A percentile compares a stretch with the other conserved stretches of the same genome.
phyloP scores from a whole-genome alignment of 169 alveolate species.

The Fabrea salina region DNA sequence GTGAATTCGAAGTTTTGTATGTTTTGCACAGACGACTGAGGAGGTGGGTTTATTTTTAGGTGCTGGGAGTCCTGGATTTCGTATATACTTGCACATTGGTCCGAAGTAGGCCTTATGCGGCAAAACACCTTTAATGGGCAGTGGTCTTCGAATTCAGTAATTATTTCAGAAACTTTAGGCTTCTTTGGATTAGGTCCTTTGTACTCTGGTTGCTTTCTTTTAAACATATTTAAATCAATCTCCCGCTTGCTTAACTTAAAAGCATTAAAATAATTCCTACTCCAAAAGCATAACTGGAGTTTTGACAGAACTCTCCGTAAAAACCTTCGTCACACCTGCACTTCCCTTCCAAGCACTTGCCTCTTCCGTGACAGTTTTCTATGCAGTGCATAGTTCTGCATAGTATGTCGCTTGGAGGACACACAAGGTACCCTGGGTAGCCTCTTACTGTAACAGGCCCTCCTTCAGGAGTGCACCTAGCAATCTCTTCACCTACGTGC shows the following conservation, averaged over 20 bases:
- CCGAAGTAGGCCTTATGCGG: not conserved
- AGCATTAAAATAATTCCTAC: too few species aligned
- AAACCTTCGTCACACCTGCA: slow-evolving; percentile 22
- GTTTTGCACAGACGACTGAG: not conserved
- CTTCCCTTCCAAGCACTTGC: not conserved
- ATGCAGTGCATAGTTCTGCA: slow-evolving; percentile 20
- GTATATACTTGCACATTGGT: not conserved
- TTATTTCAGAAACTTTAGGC: not conserved
- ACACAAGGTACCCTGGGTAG: not conserved
- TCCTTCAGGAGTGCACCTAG: slow-evolving; percentile 22
- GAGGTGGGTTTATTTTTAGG: not conserved
- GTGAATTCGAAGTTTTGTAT: not conserved
- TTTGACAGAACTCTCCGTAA: slow-evolving; percentile 8
- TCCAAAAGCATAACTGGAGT: too few species aligned
- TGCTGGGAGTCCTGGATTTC: not conserved
- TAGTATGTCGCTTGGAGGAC: slow-evolving; percentile 28
- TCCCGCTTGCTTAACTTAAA: too few species aligned
- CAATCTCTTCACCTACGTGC: not conserved
- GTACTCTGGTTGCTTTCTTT: not conserved
- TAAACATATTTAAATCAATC: not conserved
- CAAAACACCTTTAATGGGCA: not conserved
- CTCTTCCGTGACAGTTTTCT: not conserved
- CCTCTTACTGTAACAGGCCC: slow-evolving; percentile 21
- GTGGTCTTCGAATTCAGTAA: not conserved
- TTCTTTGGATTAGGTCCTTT: not conserved